Base-by-base conservation (phyloP, 352 stramenopile species). In the Hyaloperonospora brassicae region DNA sequence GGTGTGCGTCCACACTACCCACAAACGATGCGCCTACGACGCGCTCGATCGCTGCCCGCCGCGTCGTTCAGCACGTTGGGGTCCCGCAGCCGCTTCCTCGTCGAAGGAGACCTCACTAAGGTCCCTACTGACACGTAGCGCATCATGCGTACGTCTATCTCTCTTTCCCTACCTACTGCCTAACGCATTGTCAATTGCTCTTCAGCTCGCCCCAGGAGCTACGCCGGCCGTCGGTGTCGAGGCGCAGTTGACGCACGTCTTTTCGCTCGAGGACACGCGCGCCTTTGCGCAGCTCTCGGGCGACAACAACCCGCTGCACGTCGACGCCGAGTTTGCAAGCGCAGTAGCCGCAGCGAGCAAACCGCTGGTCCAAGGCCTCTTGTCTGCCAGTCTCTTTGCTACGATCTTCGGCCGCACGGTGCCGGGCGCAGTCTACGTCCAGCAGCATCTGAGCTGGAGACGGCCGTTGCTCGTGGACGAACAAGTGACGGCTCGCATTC, bases 291-390 rank as follows among this genome's bases (percentile, higher is more conserved):
- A 27, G 5, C 62, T 91, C 31, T 80, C 79, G 14, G 76, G 83
- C 22, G 83, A 93, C 56, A 73, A 63, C 47, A 93, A 93, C 38
- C 80, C 80, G 23, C 79, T 93, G 47, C 83, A 93, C 54, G 69
- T 84, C 17, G 78, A 91, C 57, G 62, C 72, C 1, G 52, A 31
- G 0, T 78, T 76, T 27, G 70, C 71, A 0, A 24, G 48, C 0
- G 34, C 72, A 40, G 43, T 65, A n/a, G 49, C 57, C 8, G 57
- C 60, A 4, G 49, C 68, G 23, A 47, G 31, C 8, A 68, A 72
- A 35, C 78, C 79, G 0, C 66, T 93, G 25, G 83, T 93, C 31
- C 79, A 93, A 53, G 83, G 83, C n/a, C 79, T 91, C 50, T 72
- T 93, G 21, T 87, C 66, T 23, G 73, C 76, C 34, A 86, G 78